Base-by-base conservation (phyloP, 2,329 filamentous ascomycete species). In the Leptodontidium sp. region DNA sequence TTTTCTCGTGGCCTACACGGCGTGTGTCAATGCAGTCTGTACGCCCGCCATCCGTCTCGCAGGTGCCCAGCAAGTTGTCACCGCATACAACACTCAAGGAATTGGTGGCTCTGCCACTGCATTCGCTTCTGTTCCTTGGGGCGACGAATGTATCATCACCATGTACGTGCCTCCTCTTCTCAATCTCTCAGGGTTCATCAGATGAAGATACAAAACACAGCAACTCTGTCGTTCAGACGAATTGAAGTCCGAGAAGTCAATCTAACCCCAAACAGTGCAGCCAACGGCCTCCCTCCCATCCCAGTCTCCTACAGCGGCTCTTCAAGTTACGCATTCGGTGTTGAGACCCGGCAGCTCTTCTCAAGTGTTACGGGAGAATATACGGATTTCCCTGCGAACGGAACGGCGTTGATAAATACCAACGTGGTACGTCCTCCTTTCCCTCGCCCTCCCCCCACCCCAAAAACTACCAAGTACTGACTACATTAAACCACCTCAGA, bases 271-370 rank as follows among this genome's bases (percentile, higher is more conserved):
- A 40, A 40, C n/a, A 64, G 61, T 12, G 29, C 49, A 17, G 26
- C 61, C 45, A 55, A 64, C 17, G 49, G 61, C 35, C 26, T 38
- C 38, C 61, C 61, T 29, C 26, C 35, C 17, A n/a, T 64, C 49
- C 61, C 61, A 35, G 21, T 58, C 26, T 52, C 63, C 12, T 24
- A 53, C 49, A 24, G 53, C 24, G 26, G 61, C 11, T 17, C 9
- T 0, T 45, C 53, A 9, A 40, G 47, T 14, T 12, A 21, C 8
- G 17, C 32, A 14, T 67, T 67, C 32, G 58, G 58, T 11, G 17
- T 43, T 5, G 47, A 15, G 21, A 67, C 47, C 9, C 57, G 65
- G n/a, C 58, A 67, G n/a, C 21, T 67, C 1, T 67, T 67, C 58
- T 62, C 58, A 1, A 35, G 35, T 1, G 65, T 67, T 6, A 67